phyloP scores from a whole-genome alignment of 768 basidiomycete genomes.

The Macrocybe gigantea region DNA sequence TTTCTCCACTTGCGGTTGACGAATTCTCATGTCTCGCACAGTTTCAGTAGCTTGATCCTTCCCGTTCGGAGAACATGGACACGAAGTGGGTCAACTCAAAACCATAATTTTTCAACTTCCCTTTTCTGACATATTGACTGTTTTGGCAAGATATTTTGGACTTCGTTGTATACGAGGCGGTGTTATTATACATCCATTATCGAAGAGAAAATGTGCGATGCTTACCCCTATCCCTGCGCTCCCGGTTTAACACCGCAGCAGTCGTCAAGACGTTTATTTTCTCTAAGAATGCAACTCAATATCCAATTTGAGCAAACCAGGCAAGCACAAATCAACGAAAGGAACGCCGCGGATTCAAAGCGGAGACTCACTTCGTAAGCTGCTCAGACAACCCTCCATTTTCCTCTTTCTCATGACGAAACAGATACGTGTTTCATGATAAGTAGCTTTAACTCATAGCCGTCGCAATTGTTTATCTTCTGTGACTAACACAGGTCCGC shows the following conservation, averaged over 20 bases:
- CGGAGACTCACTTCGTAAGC: conserved; percentile 53
- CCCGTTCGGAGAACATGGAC: conserved; percentile 10
- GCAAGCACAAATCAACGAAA: conserved; percentile 51
- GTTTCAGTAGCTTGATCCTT: conserved; percentile 6
- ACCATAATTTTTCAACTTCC: not conserved
- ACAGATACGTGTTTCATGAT: conserved; percentile 50
- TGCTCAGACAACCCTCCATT: not conserved
- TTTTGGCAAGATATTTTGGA: conserved; percentile 28
- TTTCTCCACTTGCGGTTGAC: not conserved
- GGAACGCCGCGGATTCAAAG: conserved; percentile 58
- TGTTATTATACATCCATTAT: conserved; percentile 42
- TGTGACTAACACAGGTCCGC: conserved; percentile 36
- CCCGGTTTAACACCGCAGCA: conserved; percentile 19
- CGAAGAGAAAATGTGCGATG: conserved; percentile 22
- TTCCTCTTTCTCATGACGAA: not conserved
- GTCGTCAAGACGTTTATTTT: conserved; percentile 42
- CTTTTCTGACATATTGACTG: conserved; percentile 9
- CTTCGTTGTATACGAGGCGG: conserved; percentile 53
- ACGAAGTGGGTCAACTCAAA: conserved; percentile 7
- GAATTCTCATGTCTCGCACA: not conserved
- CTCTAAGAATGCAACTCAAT: conserved; percentile 12
- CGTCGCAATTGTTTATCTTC: too few relatives aligned
- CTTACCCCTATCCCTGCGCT: conserved; percentile 20
- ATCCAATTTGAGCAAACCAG: conserved; percentile 28
- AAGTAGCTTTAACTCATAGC: conserved; percentile 7